These are phyloP conservation scores for Pogostemon cablin DNA, from an alignment of 257 asterid genomes.

Conservation along the genomic window DNA sequence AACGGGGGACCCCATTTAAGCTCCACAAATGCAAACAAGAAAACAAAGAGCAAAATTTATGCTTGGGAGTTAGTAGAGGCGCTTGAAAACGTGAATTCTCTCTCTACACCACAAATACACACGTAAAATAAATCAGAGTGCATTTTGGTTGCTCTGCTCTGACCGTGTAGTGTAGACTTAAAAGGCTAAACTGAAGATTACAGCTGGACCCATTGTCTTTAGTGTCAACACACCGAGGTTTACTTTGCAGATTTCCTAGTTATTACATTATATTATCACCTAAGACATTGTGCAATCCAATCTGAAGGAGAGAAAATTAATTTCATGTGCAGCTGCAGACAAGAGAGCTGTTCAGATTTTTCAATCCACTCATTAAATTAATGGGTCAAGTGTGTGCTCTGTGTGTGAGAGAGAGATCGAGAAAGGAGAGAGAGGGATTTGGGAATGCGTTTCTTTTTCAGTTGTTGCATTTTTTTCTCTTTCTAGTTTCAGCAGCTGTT, in stretches of 20 bases:
- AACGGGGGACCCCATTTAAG: constrained; percentile 30
- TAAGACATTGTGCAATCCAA: constrained; percentile 39
- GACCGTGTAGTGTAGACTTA: constrained; percentile 38
- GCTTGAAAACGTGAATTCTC: constrained; percentile 42
- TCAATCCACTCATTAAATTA: constrained; percentile 62
- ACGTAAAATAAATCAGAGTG: constrained; percentile 34
- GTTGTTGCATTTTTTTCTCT: neutral
- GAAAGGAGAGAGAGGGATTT: constrained; percentile 31
- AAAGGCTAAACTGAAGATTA: constrained; percentile 56
- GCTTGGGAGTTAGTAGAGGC: constrained; percentile 46
- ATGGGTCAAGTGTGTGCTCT: constrained; percentile 47
- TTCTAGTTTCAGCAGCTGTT: neutral
- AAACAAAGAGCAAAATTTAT: constrained; percentile 42
- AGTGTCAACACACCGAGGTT: constrained; percentile 42
- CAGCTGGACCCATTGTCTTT: constrained; percentile 74
- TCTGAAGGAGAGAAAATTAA: constrained; percentile 30
- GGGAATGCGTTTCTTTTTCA: neutral
- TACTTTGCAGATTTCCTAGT: constrained; percentile 45
- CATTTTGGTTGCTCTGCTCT: constrained; percentile 30
- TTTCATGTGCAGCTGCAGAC: constrained; percentile 48
- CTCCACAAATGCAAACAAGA: constrained; percentile 56
- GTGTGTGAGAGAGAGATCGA: constrained; percentile 26
- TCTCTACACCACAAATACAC: constrained; percentile 33
- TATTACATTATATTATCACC: constrained; percentile 31
- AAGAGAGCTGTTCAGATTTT: constrained; percentile 60